Conservation (phyloP, 371 early-diverging fungal genomes). For the Caulochytrium protostelioides region DNA sequence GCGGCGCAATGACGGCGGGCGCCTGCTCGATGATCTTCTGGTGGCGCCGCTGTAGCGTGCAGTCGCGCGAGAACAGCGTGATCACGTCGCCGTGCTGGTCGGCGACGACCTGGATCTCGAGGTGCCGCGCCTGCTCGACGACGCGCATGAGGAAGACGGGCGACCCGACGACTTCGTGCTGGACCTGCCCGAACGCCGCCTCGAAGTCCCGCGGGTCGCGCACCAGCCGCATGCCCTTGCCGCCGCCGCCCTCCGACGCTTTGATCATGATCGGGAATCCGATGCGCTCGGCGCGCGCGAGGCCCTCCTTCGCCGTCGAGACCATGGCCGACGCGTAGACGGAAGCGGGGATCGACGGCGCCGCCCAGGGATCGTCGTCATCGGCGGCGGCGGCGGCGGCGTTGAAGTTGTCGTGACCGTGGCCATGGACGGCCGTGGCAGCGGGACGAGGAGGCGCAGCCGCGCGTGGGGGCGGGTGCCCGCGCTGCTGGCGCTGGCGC, state of each 20-base stretch:
- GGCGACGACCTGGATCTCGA: conserved; percentile 92
- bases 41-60: conserved; percentile 95
- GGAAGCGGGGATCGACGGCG: too few species aligned
- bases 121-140: conserved; percentile 81
- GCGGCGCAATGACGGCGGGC: conserved; percentile 75
- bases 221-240: conserved; percentile 94
- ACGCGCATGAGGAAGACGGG: conserved; percentile 93
- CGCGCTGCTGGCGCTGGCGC: too few species aligned
- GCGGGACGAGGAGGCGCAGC: too few species aligned
- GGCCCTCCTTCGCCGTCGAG: too few species aligned
- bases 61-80: conserved; percentile 94
- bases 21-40: conserved; percentile 52
- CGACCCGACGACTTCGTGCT: conserved; percentile 85
- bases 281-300: conserved; percentile 58
- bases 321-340: too few species aligned
- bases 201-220: conserved; percentile 44
- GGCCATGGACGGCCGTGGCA: too few species aligned
- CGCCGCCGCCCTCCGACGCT: conserved; percentile 98
- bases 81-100: conserved; percentile 94
- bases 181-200: conserved; percentile 63
- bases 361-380: too few species aligned
- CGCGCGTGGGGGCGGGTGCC: too few species aligned
- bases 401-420: too few species aligned
- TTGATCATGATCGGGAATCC: conserved; percentile 98
- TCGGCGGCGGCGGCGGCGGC: too few species aligned